Conservation (phyloP, 352 stramenopile species). For the Globisporangium perplexum region DNA sequence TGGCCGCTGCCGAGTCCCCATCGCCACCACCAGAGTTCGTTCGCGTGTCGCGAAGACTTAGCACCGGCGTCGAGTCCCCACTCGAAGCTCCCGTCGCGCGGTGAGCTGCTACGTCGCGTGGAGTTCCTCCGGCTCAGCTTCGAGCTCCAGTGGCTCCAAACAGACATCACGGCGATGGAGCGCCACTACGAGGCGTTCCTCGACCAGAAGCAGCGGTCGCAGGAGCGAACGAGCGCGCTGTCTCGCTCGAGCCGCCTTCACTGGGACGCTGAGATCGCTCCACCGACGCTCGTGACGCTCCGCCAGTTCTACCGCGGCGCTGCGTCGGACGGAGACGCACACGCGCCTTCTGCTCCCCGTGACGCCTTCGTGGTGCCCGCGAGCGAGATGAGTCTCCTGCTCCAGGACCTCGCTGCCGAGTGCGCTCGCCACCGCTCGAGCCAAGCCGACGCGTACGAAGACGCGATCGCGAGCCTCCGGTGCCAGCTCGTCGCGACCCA, state of each 20-base stretch:
- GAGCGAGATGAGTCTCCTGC: constrained; percentile 12
- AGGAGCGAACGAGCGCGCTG: constrained; percentile 1
- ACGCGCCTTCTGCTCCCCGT: too few relatives aligned
- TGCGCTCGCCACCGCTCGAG: constrained; percentile 1
- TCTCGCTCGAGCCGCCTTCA: background rate
- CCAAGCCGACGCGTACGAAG: constrained; percentile 1
- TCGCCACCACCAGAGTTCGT: background rate
- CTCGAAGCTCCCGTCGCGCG: background rate
- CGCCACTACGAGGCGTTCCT: constrained; percentile 39
- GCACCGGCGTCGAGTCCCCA: background rate
- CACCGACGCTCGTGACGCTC: constrained; percentile 5
- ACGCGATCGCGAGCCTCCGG: background rate
- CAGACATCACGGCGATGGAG: constrained; percentile 34
- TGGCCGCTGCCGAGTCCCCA: background rate
- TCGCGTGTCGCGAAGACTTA: constrained; percentile 2
- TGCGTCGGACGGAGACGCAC: background rate
- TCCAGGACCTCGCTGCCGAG: constrained; percentile 10
- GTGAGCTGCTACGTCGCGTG: constrained; percentile 7
- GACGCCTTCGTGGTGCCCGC: constrained; percentile 17
- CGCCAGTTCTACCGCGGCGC: constrained; percentile 6
- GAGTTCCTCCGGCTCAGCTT: constrained; percentile 34
- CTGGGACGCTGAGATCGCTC: background rate
- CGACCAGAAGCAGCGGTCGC: constrained; percentile 23
- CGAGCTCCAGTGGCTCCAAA: constrained; percentile 36
- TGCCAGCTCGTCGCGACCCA: constrained; percentile 2